Evolutionary conservation across 2,329 filamentous ascomycete species (phyloP).

Genomic region (Sporothrix dimorphospora): DNA sequence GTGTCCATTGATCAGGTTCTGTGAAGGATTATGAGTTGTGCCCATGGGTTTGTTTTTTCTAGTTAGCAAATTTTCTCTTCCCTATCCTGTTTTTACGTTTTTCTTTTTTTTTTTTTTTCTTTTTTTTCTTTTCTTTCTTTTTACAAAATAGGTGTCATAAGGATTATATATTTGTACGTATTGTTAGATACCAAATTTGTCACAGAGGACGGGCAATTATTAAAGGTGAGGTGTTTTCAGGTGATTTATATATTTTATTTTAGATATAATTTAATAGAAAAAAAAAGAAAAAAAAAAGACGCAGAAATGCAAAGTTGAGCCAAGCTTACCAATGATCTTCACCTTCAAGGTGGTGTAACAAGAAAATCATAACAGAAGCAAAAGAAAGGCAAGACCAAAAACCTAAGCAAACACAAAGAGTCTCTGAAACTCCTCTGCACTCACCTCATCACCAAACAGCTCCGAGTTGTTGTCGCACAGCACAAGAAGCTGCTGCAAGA

Average conservation of each 20-base stretch:
- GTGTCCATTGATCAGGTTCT: conserved; percentile 25
- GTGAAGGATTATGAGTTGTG: not conserved
- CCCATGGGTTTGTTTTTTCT: not conserved
- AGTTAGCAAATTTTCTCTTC: no score
- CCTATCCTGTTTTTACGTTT: not conserved
- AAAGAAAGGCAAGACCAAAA: not conserved
- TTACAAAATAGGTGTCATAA: not conserved
- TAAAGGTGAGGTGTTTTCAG: not conserved
- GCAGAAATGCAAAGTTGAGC: conserved; percentile 11
- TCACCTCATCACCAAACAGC: conserved; percentile 5
- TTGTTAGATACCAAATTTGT: not conserved
- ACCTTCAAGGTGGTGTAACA: not conserved
- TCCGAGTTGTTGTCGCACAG: conserved; percentile 14
- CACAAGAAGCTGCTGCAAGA: not conserved
- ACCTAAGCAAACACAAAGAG: not conserved
- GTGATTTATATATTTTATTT: not conserved
- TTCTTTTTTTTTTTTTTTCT: not conserved
- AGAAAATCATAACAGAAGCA: not conserved
- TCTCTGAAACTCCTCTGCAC: not conserved
- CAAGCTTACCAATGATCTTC: conserved; percentile 14
- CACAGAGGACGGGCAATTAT: not conserved
- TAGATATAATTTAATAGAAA: not conserved
- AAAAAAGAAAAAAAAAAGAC: not conserved
- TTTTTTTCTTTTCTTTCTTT: not conserved
- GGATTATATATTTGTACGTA: no score